Conservation (phyloP, 768 basidiomycete genomes). For the Kondoa malvinella region DNA sequence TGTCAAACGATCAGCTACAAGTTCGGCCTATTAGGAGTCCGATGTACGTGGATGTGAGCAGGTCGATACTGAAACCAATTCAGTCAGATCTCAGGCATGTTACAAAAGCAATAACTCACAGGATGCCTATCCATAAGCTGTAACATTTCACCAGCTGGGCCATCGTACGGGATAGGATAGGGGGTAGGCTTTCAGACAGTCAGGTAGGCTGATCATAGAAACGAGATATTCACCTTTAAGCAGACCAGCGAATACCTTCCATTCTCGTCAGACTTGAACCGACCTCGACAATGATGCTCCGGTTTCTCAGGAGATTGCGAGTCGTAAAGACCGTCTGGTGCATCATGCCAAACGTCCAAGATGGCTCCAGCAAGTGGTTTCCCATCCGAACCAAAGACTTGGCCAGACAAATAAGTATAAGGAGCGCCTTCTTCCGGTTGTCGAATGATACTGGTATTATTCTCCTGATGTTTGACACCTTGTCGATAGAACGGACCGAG, state of each 20-base stretch:
- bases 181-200: constrained; percentile 24
- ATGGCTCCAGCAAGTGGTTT: constrained; percentile 25
- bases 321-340: constrained; percentile 27
- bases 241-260: constrained; percentile 23
- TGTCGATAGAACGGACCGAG: constrained; percentile 27
- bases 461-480: constrained; percentile 19
- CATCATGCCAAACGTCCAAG: constrained; percentile 27
- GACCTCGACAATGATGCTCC: constrained; percentile 27
- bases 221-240: no score
- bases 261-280: constrained; percentile 25
- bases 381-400: constrained; percentile 13
- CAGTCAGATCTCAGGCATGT: no score
- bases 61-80: no score
- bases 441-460: constrained; percentile 23
- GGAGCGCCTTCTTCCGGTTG: constrained; percentile 18
- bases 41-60: constrained; percentile 24
- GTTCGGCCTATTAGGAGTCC: constrained; percentile 10
- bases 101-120: no score
- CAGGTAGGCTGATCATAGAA: no score
- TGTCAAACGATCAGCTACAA: background rate
- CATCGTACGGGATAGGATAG: constrained; percentile 25
- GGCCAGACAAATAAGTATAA: constrained; percentile 20
- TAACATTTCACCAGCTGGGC: constrained; percentile 23
- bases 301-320: constrained; percentile 25
- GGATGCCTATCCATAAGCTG: constrained; percentile 26